A percentile compares a stretch with the other conserved stretches of the same genome.
These are phyloP conservation scores for Oryza nivara DNA, from an alignment of 176 grass and related monocot species.

Conservation along the genomic window DNA sequence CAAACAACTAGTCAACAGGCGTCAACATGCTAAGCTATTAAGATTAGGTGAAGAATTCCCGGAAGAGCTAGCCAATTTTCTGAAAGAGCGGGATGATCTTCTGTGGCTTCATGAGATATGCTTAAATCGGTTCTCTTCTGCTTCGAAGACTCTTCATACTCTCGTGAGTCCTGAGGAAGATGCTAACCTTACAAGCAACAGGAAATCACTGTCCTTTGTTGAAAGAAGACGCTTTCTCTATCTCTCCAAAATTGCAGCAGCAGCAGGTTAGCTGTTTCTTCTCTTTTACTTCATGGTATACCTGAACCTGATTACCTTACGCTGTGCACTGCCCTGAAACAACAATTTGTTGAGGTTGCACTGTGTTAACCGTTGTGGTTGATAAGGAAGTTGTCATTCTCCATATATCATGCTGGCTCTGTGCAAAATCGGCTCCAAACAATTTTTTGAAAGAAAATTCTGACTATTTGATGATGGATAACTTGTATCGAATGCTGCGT, in stretches of 20 bases:
- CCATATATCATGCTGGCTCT: neutral
- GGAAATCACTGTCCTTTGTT: constrained; percentile 53
- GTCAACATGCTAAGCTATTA: constrained; percentile 73
- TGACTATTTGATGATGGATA: constrained; percentile 6
- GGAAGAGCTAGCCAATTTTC: constrained; percentile 79
- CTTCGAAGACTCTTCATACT: constrained; percentile 78
- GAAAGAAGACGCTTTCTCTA: constrained; percentile 86
- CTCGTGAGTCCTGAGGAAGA: constrained; percentile 44
- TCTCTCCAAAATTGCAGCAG: constrained; percentile 95
- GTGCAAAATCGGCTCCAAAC: constrained; percentile 28
- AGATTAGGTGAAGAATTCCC: constrained; percentile 99
- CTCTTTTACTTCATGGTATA: constrained; percentile 1
- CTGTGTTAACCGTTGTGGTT: constrained; percentile 2
- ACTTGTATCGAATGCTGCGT: constrained; percentile 2
- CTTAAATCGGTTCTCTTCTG: constrained; percentile 79
- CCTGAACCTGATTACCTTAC: neutral
- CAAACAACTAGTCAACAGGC: constrained; percentile 65
- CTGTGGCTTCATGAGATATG: constrained; percentile 92
- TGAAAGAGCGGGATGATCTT: constrained; percentile 83
- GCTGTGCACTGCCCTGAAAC: neutral
- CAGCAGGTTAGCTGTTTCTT: constrained; percentile 73
- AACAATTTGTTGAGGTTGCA: constrained; percentile 20
- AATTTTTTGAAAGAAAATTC: neutral
- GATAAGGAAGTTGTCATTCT: constrained; percentile 12
- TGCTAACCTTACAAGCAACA: constrained; percentile 44